Conservation (phyloP, 2,329 filamentous ascomycete genomes). For the Chaetomium sp. region DNA sequence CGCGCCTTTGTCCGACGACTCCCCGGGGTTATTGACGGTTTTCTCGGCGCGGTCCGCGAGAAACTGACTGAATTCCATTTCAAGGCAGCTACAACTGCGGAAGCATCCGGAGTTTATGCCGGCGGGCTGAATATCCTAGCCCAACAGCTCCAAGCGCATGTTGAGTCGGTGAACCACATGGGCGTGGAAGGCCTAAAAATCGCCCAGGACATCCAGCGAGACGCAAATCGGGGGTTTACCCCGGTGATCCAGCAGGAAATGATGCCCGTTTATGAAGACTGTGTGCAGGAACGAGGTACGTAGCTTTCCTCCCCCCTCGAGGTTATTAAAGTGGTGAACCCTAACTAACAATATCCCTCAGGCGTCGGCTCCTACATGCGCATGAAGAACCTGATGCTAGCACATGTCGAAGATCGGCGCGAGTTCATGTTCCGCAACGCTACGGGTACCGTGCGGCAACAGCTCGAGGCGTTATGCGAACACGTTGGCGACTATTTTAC, state of each 20-base stretch:
- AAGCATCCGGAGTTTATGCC: conserved; percentile 10
- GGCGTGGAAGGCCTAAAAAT: neutral
- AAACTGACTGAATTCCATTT: conserved; percentile 17
- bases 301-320: neutral
- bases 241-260: conserved; percentile 21
- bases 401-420: conserved; percentile 16
- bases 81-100: conserved; percentile 9
- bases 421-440: conserved; percentile 21
- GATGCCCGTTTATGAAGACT: conserved; percentile 20
- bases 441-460: conserved; percentile 17
- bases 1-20: conserved; percentile 24
- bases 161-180: conserved; percentile 13
- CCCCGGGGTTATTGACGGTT: conserved; percentile 9
- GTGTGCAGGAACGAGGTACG: conserved; percentile 15
- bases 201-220: conserved; percentile 21
- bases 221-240: conserved; percentile 23
- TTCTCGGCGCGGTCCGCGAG: conserved; percentile 1
- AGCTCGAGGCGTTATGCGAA: conserved; percentile 17
- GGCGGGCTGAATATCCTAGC: conserved; percentile 18
- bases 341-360: neutral
- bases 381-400: conserved; percentile 24
- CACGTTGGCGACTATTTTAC: conserved; percentile 5
- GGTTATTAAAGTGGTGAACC: neutral
- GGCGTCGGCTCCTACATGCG: conserved; percentile 22
- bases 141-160: conserved; percentile 21